Evolutionary conservation across 257 asterid genomes (phyloP), one percentile per base, ranked within the genome.

Genomic region (Nicotiana undulata): DNA sequence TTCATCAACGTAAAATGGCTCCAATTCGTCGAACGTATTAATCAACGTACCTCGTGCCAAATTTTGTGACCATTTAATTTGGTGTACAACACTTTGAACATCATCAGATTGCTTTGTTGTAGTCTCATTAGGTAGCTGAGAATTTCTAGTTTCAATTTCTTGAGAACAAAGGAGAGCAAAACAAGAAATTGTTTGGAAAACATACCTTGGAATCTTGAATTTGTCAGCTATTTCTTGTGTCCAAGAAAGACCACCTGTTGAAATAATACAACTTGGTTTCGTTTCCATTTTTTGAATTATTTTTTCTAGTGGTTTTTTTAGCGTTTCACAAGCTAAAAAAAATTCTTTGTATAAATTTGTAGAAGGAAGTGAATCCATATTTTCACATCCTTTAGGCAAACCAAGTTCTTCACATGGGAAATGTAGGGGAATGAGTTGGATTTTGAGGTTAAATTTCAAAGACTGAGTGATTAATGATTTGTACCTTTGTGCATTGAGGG

Each of bases 371-470:
- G 86, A 2, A 61, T 92, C 94, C 82, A 86, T 44, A 75, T 89
- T 92, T 67, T 92, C 97, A 49, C 93, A 92, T 3, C 93, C 93
- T 4, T 83, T 65, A 2, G 97, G 97, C 9, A 92, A 67, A 0
- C 96, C 97, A 17, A 82, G 81, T 63, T 86, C 89, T 6, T 61
- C 76, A 49, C 88, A 81, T 12, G 96, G 97, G 59, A 92, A 92
- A 6, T 84, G 13, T 29, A 91, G 29, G 4, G 87, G 83, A 7
- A 88, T 64, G 81, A 89, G 17, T 7, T 49, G 83, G 34, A 90
- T 89, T 3, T 44, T 79, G 65, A 81, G 83, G 58, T 88, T 89
- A 28, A 86, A 18, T 2, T 20, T 64, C 0, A 11, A 20, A 18
- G 88, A 80, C 7, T 24, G 63, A 24, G 64, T 77, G 65, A 84